Percentiles rank a stretch among this genome's conserved stretches.
These are phyloP conservation scores for Daldinia caldariorum DNA, from an alignment of 495 filamentous ascomycete genomes.

Conservation along the genomic window DNA sequence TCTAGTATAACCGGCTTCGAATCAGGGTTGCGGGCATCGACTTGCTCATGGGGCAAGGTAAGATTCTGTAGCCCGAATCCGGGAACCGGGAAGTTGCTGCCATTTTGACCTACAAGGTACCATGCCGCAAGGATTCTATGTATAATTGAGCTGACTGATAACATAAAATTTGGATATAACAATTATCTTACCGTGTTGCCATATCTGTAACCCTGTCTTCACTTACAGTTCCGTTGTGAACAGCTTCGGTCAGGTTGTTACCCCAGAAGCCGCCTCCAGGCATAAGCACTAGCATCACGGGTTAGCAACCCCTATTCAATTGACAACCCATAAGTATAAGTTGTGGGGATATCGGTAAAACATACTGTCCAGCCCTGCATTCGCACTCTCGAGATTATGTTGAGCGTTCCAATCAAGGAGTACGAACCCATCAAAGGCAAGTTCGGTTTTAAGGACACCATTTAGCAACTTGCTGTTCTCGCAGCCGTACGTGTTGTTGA, in stretches of 20 bases:
- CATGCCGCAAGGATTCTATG: constrained; percentile 67
- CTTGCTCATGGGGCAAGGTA: constrained; percentile 62
- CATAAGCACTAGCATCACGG: constrained; percentile 57
- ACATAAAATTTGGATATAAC: too few relatives aligned
- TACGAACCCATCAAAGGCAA: constrained; percentile 74
- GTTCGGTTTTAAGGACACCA: constrained; percentile 69
- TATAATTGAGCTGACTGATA: constrained; percentile 6
- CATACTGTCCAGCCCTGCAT: constrained; percentile 65
- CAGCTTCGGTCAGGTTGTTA: constrained; percentile 53
- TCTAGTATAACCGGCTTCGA: constrained; percentile 55
- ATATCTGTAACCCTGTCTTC: constrained; percentile 64
- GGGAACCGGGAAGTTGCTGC: constrained; percentile 56
- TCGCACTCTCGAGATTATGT: constrained; percentile 63
- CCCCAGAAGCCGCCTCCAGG: constrained; percentile 62
- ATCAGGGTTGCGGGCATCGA: constrained; percentile 60
- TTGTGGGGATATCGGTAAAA: background rate
- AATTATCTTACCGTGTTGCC: constrained; percentile 51
- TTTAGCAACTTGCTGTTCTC: constrained; percentile 70
- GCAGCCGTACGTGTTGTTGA: constrained; percentile 73
- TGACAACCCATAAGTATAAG: background rate
- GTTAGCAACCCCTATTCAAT: background rate
- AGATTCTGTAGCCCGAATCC: constrained; percentile 64
- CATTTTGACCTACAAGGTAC: constrained; percentile 65
- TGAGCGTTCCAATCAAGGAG: constrained; percentile 72
- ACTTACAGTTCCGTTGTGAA: constrained; percentile 60